Percentiles rank a stretch among this genome's conserved stretches.
These are phyloP conservation scores for Pterocarpus santalinus DNA, from an alignment of 306 rosid genomes.

Conservation along the genomic window DNA sequence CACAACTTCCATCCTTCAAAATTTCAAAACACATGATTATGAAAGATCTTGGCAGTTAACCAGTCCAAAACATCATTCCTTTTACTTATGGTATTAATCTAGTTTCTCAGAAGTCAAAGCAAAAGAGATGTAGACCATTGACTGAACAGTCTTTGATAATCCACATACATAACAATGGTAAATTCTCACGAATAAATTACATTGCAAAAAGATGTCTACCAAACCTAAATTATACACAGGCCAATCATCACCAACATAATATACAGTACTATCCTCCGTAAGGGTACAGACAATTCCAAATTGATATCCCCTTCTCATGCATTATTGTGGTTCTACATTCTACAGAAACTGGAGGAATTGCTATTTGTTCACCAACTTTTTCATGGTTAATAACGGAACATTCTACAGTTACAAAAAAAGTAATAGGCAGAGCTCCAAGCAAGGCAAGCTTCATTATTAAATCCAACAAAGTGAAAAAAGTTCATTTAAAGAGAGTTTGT, in stretches of 20 bases:
- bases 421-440: background rate
- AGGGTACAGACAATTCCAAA: background rate
- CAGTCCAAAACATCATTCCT: slow-evolving; percentile 5
- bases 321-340: background rate
- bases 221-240: background rate
- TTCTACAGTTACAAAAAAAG: no score
- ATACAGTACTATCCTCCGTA: background rate
- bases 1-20: slow-evolving; percentile 66
- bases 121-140: background rate
- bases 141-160: slow-evolving; percentile 12
- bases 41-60: slow-evolving; percentile 1
- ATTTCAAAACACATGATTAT: slow-evolving; percentile 4
- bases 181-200: background rate
- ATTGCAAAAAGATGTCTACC: background rate
- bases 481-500: no score
- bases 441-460: background rate
- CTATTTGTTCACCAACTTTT: background rate
- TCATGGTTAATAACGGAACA: background rate
- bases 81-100: slow-evolving; percentile 13
- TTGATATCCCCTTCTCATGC: background rate
- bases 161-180: slow-evolving; percentile 7
- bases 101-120: background rate
- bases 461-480: background rate
- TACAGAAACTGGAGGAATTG: background rate
- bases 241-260: slow-evolving; percentile 1